Base-by-base conservation (phyloP, 1,284 basidiomycete species). In the Chalciporus sp. region DNA sequence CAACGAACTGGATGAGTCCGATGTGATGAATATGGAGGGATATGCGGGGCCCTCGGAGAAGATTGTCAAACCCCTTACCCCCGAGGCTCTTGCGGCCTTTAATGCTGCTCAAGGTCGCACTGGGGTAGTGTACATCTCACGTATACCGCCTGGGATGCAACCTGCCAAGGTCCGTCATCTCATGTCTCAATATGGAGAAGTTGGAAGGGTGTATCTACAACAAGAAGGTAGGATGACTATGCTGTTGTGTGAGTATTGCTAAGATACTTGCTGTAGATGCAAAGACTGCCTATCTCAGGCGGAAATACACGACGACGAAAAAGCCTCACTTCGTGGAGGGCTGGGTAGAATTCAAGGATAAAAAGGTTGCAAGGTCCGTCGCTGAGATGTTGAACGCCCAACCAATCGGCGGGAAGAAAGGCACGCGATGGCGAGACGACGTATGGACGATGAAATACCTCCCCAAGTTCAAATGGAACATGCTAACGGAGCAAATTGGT, bases 401-500 rank as follows among this genome's bases (percentile, higher is more conserved):
- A 66, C 86, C 94, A 0, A 96, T 99, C 59, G 97, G 94, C 8
- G 94, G 94, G 2, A 95, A 95, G 77, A 95, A 95, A 71, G 91
- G 93, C 5, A 82, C 84, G 7, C 80, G 92, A 55, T 98, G 94
- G 92, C 81, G 93, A 66, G 95, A 99, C 67, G 95, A 99, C 61
- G 86, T 99, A 7, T 99, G 97, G 97, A 98, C 97, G 42, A 97
- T 99, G 94, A 96, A 96, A 71, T 99, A 99, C 69, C 78, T 99
- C 49, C 94, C 94, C 7, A 92, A 88, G 60, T 99, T 98, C 81
- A 98, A 97, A 71, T 99, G 97, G 97, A 89, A 90, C 71, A 98
- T 98, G 95, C 79, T 99, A 57, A 95, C 94, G 11, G 97, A 98
- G 73, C 96, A 98, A 81, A 90, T 99, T 67, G 94, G 95, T 95